A percentile compares a stretch with the other conserved stretches of the same genome.
These are phyloP conservation scores for Pterulicium gracile DNA, from an alignment of 1,284 basidiomycete species.

Conservation along the genomic window DNA sequence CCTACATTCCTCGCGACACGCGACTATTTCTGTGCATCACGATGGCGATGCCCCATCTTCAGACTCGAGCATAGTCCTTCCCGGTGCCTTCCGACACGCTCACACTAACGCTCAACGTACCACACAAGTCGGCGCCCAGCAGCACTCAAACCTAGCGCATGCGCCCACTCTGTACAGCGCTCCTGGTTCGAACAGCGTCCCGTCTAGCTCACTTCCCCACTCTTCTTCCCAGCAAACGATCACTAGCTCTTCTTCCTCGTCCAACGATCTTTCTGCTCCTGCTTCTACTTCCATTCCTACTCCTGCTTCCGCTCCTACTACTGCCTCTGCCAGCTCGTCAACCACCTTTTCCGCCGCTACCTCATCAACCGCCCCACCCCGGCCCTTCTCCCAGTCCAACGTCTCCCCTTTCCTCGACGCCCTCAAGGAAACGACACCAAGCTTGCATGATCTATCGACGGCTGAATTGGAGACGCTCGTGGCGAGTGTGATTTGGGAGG, in stretches of 20 bases:
- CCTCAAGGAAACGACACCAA: slow-evolving; percentile 28
- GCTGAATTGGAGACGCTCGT: slow-evolving; percentile 36
- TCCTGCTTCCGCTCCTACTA: slow-evolving; percentile 18
- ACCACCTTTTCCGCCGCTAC: too few species aligned
- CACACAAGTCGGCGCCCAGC: too few species aligned
- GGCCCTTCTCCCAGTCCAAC: slow-evolving; percentile 6
- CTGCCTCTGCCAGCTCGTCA: slow-evolving; percentile 10
- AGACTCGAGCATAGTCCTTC: too few species aligned
- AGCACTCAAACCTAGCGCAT: too few species aligned
- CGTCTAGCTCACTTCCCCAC: background rate
- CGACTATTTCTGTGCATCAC: too few species aligned
- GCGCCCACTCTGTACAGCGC: too few species aligned
- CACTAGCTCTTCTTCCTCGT: slow-evolving; percentile 10
- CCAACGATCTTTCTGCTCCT: slow-evolving; percentile 22
- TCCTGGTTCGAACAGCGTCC: background rate
- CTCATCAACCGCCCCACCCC: slow-evolving; percentile 4
- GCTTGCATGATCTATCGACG: slow-evolving; percentile 35
- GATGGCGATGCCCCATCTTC: too few species aligned
- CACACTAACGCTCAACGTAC: too few species aligned
- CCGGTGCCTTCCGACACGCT: too few species aligned
- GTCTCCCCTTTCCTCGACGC: slow-evolving; percentile 21
- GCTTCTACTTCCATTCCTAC: slow-evolving; percentile 15
- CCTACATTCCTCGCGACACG: too few species aligned
- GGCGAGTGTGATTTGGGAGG: slow-evolving; percentile 41
- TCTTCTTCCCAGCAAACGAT: background rate